Evolutionary conservation across 495 filamentous ascomycete species (phyloP).

Genomic region (Aspergillus leporis): DNA sequence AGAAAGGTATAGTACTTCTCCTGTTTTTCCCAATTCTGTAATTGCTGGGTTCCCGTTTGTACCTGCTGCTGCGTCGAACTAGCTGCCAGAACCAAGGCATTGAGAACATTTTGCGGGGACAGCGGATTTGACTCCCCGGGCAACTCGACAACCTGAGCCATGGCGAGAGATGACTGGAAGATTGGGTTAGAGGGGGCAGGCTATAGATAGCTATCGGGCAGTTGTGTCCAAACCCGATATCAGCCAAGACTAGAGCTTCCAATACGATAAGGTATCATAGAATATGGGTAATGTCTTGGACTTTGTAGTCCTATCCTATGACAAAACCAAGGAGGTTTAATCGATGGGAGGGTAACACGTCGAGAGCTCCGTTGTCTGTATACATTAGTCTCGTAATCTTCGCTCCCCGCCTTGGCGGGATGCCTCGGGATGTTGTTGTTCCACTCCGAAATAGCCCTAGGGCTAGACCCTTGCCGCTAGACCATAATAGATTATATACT

Average conservation of each 20-base stretch:
- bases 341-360: constrained; percentile 2
- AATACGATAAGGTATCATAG: constrained; percentile 6
- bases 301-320: constrained; percentile 10
- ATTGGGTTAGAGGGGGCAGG: constrained; percentile 5
- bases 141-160: constrained; percentile 53
- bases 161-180: constrained; percentile 20
- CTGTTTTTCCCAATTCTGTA: constrained; percentile 81
- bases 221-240: constrained; percentile 10
- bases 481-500: constrained; percentile 16
- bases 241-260: constrained; percentile 4
- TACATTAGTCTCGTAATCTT: constrained; percentile 12
- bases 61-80: constrained; percentile 75
- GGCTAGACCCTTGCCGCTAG: constrained; percentile 28
- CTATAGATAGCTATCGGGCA: constrained; percentile 5
- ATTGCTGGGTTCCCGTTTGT: constrained; percentile 77
- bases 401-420: constrained; percentile 32
- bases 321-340: background rate
- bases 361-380: constrained; percentile 9
- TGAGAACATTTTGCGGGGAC: constrained; percentile 66
- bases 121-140: constrained; percentile 64
- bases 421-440: constrained; percentile 25
- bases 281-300: background rate
- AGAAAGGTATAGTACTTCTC: constrained; percentile 73
- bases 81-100: constrained; percentile 67
- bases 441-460: constrained; percentile 33